Evolutionary conservation across 768 basidiomycete species (phyloP).

Genomic region (Kwoniella pini): DNA sequence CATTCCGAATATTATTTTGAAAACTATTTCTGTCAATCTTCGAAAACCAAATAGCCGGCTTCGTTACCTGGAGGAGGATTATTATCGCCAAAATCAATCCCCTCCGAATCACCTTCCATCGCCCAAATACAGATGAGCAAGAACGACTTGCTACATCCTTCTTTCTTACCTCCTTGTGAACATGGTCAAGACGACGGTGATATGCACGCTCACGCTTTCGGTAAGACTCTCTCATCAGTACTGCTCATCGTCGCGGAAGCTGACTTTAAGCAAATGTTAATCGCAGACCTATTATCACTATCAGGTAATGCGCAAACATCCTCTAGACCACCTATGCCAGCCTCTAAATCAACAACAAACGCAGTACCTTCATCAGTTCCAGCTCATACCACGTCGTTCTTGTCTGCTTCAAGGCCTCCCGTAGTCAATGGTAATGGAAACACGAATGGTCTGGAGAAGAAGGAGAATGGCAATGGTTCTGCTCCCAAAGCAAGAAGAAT

Average conservation of each 20-base stretch:
- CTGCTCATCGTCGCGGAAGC: no score
- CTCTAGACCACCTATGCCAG: slow-evolving; percentile 10
- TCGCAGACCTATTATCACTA: slow-evolving; percentile 42
- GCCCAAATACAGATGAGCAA: slow-evolving; percentile 10
- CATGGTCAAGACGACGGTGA: slow-evolving; percentile 36
- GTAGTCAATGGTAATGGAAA: slow-evolving; percentile 1
- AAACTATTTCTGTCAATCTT: no score
- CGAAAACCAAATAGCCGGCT: slow-evolving; percentile 17
- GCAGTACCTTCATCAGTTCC: slow-evolving; percentile 40
- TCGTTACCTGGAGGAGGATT: slow-evolving; percentile 15
- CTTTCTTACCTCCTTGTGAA: slow-evolving; percentile 46
- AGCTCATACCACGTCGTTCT: slow-evolving; percentile 28
- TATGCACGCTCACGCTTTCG: slow-evolving; percentile 47
- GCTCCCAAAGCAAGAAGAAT: slow-evolving; percentile 40
- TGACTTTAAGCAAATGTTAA: no score
- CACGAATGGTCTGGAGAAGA: slow-evolving; percentile 11
- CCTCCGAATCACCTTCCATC: slow-evolving; percentile 6
- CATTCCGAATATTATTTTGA: no score
- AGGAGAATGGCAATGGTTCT: slow-evolving; percentile 9
- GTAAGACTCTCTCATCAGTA: no score
- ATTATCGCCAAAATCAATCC: slow-evolving; percentile 12
- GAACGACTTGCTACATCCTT: slow-evolving; percentile 37
- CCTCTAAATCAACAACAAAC: slow-evolving; percentile 23
- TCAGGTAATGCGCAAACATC: slow-evolving; percentile 17
- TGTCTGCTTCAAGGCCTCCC: slow-evolving; percentile 39